Conservation (phyloP, 352 stramenopile genomes). For the Pythium myriotylum region DNA sequence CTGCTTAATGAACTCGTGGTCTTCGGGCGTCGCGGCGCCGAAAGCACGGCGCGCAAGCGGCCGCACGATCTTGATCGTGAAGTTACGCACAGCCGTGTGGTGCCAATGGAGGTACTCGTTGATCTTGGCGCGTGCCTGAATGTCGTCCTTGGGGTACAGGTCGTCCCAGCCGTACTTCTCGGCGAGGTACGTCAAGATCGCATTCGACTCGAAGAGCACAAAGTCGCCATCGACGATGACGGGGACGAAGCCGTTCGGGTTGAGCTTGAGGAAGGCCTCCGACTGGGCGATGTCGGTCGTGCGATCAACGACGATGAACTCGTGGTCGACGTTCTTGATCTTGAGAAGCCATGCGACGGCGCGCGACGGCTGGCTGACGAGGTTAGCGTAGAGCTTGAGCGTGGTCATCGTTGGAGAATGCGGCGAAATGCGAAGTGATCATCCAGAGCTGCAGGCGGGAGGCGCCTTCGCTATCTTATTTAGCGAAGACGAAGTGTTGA, state of each 20-base stretch:
- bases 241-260: constrained; percentile 52
- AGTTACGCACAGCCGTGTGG: constrained; percentile 53
- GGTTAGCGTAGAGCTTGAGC: constrained; percentile 63
- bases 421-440: background rate
- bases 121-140: constrained; percentile 45
- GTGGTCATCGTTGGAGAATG: background rate
- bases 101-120: constrained; percentile 75
- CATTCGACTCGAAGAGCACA: constrained; percentile 50
- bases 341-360: constrained; percentile 42
- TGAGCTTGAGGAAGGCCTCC: constrained; percentile 46
- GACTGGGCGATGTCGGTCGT: constrained; percentile 28
- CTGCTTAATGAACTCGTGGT: constrained; percentile 35
- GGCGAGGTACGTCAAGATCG: constrained; percentile 56
- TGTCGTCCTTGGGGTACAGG: constrained; percentile 47
- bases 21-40: constrained; percentile 37
- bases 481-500: too few relatives aligned
- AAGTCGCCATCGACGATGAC: constrained; percentile 57
- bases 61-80: constrained; percentile 44
- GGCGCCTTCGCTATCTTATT: too few relatives aligned
- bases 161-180: constrained; percentile 48
- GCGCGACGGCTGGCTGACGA: constrained; percentile 60
- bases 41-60: constrained; percentile 35
- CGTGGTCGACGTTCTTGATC: constrained; percentile 41
- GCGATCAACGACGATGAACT: constrained; percentile 31
- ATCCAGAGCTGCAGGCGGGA: background rate